Percentiles rank a stretch among this genome's conserved stretches.
Conservation (phyloP, 495 filamentous ascomycete genomes). For the Hypoxylon lienhwacheense region DNA sequence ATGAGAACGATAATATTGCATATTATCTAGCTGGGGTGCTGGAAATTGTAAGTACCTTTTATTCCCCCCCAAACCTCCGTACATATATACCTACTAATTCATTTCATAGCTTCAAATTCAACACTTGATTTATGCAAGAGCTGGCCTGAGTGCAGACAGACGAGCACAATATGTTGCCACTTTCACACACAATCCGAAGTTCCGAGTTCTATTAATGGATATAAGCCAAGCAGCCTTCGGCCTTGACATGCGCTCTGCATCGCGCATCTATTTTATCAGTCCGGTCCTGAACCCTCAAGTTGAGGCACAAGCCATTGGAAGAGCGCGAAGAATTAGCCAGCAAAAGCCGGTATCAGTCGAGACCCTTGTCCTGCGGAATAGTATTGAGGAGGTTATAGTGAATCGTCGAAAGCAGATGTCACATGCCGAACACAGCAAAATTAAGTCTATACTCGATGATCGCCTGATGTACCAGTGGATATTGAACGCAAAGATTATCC, state of each 20-base stretch:
- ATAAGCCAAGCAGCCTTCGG: constrained; percentile 85
- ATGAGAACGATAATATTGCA: constrained; percentile 82
- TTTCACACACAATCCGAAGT: constrained; percentile 68
- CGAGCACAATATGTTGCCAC: constrained; percentile 72
- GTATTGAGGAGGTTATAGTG: constrained; percentile 84
- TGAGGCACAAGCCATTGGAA: constrained; percentile 89
- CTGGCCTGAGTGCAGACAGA: constrained; percentile 58
- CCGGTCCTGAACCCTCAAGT: constrained; percentile 84
- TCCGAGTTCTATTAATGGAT: constrained; percentile 82
- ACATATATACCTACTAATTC: constrained; percentile 16
- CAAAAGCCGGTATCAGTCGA: constrained; percentile 79
- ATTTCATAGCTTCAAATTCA: constrained; percentile 59
- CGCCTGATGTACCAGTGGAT: constrained; percentile 77
- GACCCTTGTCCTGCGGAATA: constrained; percentile 78
- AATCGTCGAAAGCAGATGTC: constrained; percentile 76
- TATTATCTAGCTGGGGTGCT: constrained; percentile 81
- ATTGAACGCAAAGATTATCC: constrained; percentile 66
- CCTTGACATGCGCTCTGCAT: constrained; percentile 78
- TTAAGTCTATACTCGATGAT: constrained; percentile 74
- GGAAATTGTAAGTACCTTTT: constrained; percentile 59
- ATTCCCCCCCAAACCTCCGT: not conserved
- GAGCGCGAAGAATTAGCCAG: constrained; percentile 87
- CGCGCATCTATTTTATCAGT: constrained; percentile 87
- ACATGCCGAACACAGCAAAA: constrained; percentile 67
- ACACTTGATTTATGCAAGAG: constrained; percentile 79